These are phyloP conservation scores for Primulina tabacum DNA, from an alignment of 257 asterid genomes.

Conservation along the genomic window DNA sequence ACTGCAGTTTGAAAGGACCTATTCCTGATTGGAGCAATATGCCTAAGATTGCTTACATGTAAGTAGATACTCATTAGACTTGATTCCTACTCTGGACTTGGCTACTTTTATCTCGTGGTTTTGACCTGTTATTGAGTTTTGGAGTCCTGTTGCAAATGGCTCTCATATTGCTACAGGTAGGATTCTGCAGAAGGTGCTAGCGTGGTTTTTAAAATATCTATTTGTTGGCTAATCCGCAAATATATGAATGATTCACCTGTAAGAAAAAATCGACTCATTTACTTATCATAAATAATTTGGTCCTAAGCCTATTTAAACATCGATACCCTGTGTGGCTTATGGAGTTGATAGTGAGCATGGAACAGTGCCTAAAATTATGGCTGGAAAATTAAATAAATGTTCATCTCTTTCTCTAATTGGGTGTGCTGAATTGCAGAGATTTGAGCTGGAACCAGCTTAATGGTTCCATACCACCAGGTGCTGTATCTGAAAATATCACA, in stretches of 20 bases:
- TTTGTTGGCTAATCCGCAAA: not conserved
- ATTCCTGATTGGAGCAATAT: slow-evolving; percentile 78
- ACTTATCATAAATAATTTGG: not conserved
- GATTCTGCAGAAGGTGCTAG: slow-evolving; percentile 1
- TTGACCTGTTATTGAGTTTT: not conserved
- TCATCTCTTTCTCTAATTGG: slow-evolving; percentile 21
- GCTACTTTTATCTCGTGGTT: not conserved
- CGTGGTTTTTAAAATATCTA: not conserved
- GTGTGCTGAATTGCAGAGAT: slow-evolving; percentile 51
- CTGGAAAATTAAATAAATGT: not conserved
- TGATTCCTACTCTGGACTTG: not conserved
- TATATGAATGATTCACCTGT: not conserved
- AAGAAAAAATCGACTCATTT: not conserved
- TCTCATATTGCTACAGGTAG: not conserved
- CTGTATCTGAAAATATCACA: slow-evolving; percentile 62
- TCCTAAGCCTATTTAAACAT: not conserved
- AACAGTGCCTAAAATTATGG: not conserved
- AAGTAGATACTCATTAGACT: slow-evolving; percentile 29
- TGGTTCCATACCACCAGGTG: slow-evolving; percentile 66
- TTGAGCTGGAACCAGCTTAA: slow-evolving; percentile 73
- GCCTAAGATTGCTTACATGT: slow-evolving; percentile 67
- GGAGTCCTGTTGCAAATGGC: not conserved
- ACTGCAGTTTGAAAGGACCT: slow-evolving; percentile 84
- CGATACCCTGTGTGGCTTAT: not conserved
- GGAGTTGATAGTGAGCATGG: not conserved